Percentiles rank a stretch among this genome's conserved stretches.
Conservation (phyloP, 2,329 filamentous ascomycete species). For the Paracorniculantispora psalliotae region DNA sequence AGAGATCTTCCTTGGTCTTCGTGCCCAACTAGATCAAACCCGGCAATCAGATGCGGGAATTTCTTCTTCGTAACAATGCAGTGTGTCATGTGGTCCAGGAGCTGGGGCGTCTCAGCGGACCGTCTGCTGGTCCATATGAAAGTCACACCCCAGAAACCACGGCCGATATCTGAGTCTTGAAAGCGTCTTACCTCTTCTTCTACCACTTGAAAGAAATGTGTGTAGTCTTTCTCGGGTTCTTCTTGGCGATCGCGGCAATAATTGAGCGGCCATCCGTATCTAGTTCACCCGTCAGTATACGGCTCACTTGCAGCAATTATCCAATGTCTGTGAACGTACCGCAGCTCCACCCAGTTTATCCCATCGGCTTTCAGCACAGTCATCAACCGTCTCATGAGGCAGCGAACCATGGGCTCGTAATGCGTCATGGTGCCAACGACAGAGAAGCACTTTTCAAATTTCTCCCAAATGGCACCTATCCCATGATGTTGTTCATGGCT, state of each 20-base stretch:
- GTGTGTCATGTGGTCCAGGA: slow-evolving; percentile 78
- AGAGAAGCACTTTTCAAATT: slow-evolving; percentile 70
- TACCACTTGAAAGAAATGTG: slow-evolving; percentile 65
- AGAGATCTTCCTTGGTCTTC: slow-evolving; percentile 76
- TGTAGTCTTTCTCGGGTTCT: slow-evolving; percentile 60
- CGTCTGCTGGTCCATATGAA: slow-evolving; percentile 81
- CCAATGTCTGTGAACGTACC: slow-evolving; percentile 28
- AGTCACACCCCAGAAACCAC: slow-evolving; percentile 75
- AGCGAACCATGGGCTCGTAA: slow-evolving; percentile 84
- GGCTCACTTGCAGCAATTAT: too few relatives aligned
- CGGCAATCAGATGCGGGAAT: slow-evolving; percentile 74
- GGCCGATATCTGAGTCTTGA: slow-evolving; percentile 63
- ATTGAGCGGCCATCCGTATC: slow-evolving; percentile 67
- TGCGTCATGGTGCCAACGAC: slow-evolving; percentile 73
- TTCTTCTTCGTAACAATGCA: slow-evolving; percentile 77
- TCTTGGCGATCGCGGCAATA: slow-evolving; percentile 64
- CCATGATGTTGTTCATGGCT: slow-evolving; percentile 77
- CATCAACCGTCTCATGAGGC: slow-evolving; percentile 68
- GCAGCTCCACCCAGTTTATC: slow-evolving; percentile 77
- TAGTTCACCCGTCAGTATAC: slow-evolving; percentile 17
- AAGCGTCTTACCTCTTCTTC: slow-evolving; percentile 75
- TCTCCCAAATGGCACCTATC: slow-evolving; percentile 76
- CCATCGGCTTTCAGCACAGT: slow-evolving; percentile 71
- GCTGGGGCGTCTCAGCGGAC: slow-evolving; percentile 53
- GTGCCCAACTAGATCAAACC: slow-evolving; percentile 85